A percentile compares a stretch with the other conserved stretches of the same genome.
Conservation (phyloP, 2,329 filamentous ascomycete species). For the Ilyonectria destructans region DNA sequence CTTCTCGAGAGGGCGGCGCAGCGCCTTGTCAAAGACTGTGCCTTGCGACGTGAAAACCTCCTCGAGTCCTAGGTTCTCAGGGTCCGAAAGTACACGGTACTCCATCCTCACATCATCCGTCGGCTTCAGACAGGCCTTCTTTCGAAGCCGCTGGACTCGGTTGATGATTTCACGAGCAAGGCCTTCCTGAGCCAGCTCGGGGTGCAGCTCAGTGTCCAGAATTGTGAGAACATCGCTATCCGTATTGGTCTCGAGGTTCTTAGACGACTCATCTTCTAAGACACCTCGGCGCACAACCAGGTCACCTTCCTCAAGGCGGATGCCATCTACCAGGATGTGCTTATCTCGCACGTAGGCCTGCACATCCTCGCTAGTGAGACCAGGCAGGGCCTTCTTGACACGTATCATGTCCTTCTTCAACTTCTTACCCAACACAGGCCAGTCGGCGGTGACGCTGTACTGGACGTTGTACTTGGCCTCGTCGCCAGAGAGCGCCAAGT, state of each 20-base stretch:
- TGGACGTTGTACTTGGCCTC: slow-evolving; percentile 94
- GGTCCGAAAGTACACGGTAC: slow-evolving; percentile 86
- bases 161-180: slow-evolving; percentile 94
- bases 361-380: slow-evolving; percentile 84
- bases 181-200: slow-evolving; percentile 90
- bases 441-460: slow-evolving; percentile 92
- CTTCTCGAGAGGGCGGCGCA: slow-evolving; percentile 81
- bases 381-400: slow-evolving; percentile 91
- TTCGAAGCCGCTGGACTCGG: slow-evolving; percentile 91
- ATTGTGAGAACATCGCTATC: slow-evolving; percentile 93
- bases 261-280: slow-evolving; percentile 79
- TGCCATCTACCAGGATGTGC: slow-evolving; percentile 87
- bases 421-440: slow-evolving; percentile 96
- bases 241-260: slow-evolving; percentile 87
- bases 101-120: slow-evolving; percentile 98
- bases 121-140: slow-evolving; percentile 91
- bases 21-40: slow-evolving; percentile 80
- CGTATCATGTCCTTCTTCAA: slow-evolving; percentile 94
- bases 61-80: slow-evolving; percentile 81
- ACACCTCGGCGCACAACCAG: slow-evolving; percentile 84
- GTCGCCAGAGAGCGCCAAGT: slow-evolving; percentile 87
- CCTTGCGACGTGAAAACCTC: slow-evolving; percentile 80
- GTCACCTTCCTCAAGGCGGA: slow-evolving; percentile 86
- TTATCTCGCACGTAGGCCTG: slow-evolving; percentile 83
- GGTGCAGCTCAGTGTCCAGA: slow-evolving; percentile 86